Conservation (phyloP, 345 rosid species). For the Clarkia xantiana region DNA sequence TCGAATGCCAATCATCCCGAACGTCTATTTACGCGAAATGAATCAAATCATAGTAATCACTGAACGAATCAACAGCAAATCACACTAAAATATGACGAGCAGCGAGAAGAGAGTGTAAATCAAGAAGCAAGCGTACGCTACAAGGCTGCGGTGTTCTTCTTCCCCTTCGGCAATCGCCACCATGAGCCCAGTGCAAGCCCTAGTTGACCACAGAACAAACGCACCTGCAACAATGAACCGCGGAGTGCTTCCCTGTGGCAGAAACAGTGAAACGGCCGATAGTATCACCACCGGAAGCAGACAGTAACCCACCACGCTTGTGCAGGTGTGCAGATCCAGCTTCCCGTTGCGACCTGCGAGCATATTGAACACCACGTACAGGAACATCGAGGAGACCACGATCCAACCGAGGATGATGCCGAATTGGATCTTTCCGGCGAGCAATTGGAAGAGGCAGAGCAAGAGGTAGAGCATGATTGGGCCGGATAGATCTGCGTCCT, state of each 20-base stretch:
- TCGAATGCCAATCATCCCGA: no score
- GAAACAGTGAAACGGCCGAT: slow-evolving; percentile 60
- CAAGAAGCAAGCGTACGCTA: slow-evolving; percentile 90
- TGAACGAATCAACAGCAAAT: no score
- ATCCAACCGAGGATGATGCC: slow-evolving; percentile 94
- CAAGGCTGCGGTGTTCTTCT: slow-evolving; percentile 76
- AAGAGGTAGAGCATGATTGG: slow-evolving; percentile 71
- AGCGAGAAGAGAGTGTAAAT: slow-evolving; percentile 82
- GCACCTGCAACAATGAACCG: slow-evolving; percentile 39
- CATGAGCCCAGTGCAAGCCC: slow-evolving; percentile 63
- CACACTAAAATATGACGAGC: slow-evolving; percentile 69
- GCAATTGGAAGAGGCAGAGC: slow-evolving; percentile 69
- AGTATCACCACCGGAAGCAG: slow-evolving; percentile 68
- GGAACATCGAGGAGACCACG: slow-evolving; percentile 78
- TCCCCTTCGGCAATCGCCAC: slow-evolving; percentile 82
- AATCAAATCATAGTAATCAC: no score
- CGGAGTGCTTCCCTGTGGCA: slow-evolving; percentile 44
- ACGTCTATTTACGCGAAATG: no score
- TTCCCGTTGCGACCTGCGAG: slow-evolving; percentile 82
- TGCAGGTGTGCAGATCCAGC: slow-evolving; percentile 72
- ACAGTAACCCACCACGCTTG: slow-evolving; percentile 81
- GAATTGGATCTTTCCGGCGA: slow-evolving; percentile 86
- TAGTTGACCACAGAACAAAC: slow-evolving; percentile 73
- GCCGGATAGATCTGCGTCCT: slow-evolving; percentile 80
- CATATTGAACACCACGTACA: slow-evolving; percentile 85